These are phyloP conservation scores for Mucor saturninus DNA, from an alignment of 371 early-diverging fungal genomes.

Conservation along the genomic window DNA sequence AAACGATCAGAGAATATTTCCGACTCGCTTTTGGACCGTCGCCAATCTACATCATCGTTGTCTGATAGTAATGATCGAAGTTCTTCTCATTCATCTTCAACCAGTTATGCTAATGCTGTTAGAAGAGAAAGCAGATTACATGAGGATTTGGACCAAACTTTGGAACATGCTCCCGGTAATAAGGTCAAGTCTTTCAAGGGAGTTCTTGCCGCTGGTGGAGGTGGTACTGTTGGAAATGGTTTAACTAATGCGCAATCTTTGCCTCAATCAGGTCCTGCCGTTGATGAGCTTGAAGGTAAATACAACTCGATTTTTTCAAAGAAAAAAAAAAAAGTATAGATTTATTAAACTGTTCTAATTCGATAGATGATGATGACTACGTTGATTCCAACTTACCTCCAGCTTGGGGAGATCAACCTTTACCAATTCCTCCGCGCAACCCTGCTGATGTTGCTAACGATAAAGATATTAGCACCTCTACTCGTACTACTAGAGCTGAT, in stretches of 20 bases:
- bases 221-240: neutral
- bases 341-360: no score
- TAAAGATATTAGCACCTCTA: neutral
- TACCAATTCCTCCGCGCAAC: neutral
- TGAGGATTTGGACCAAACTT: neutral
- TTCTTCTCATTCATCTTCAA: neutral
- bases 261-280: neutral
- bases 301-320: no score
- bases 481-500: neutral
- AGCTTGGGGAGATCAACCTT: neutral
- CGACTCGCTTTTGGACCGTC: no score
- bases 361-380: neutral
- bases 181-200: neutral
- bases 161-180: neutral
- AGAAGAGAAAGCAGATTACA: slow-evolving; percentile 1
- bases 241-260: neutral
- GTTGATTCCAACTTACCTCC: neutral
- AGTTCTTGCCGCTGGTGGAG: neutral
- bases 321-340: no score
- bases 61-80: no score
- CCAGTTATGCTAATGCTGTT: neutral
- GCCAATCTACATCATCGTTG: no score
- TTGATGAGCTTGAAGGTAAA: neutral
- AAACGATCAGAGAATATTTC: neutral
- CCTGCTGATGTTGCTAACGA: neutral